Conservation (phyloP, 2,329 filamentous ascomycete species). For the Cylindrodendrum hubeiense region DNA sequence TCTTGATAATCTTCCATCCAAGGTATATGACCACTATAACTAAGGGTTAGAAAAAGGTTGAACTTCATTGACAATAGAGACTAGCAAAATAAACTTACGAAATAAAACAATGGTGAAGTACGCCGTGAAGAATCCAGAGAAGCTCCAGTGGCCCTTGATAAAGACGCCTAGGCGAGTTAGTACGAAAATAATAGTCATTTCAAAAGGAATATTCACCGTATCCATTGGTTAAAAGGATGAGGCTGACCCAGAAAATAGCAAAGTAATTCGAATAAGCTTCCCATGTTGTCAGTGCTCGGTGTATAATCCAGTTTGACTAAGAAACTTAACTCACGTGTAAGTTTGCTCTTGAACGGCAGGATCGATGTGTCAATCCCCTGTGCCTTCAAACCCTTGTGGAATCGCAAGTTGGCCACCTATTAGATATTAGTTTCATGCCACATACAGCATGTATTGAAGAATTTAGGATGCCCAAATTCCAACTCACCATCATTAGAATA, state of each 20-base stretch:
- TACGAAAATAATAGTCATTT: not conserved
- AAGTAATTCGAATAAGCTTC: constrained; percentile 18
- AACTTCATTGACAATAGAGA: not conserved
- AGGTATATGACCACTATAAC: constrained; percentile 7
- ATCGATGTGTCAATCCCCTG: constrained; percentile 4
- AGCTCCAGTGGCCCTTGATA: constrained; percentile 18
- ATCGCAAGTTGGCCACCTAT: constrained; percentile 11
- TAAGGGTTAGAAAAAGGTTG: not conserved
- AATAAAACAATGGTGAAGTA: constrained; percentile 16
- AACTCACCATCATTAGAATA: constrained; percentile 10
- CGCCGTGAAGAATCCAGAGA: constrained; percentile 16
- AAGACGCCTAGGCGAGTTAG: not conserved
- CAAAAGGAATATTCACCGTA: not conserved
- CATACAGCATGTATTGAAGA: not conserved
- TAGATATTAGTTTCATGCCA: not conserved
- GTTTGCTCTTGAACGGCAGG: constrained; percentile 11
- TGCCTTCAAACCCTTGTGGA: constrained; percentile 7
- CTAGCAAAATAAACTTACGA: not conserved
- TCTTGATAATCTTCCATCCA: constrained; percentile 13
- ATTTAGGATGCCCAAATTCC: no score
- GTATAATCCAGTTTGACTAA: not conserved
- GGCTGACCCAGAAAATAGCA: constrained; percentile 14
- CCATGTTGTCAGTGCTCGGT: not conserved
- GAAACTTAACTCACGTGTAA: not conserved
- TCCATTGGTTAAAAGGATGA: constrained; percentile 12